Evolutionary conservation across 306 rosid genomes (phyloP).

Genomic region (Vachellia collinsii): DNA sequence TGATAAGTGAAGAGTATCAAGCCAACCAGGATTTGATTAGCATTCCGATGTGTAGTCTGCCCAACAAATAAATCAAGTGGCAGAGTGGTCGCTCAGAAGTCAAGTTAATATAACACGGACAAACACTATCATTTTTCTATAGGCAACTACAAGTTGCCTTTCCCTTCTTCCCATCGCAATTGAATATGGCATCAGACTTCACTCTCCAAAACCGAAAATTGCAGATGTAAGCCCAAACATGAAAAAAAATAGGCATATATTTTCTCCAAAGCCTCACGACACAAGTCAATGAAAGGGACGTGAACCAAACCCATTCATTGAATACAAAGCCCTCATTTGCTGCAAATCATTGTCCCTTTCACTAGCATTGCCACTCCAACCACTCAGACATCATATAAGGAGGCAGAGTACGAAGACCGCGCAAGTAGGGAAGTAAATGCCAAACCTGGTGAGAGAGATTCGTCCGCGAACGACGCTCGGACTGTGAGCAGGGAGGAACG

Average conservation of each 20-base stretch:
- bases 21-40: background rate
- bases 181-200: background rate
- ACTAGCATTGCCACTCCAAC: background rate
- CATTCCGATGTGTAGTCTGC: background rate
- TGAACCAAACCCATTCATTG: conserved; percentile 11
- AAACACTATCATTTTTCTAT: background rate
- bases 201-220: background rate
- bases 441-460: conserved; percentile 59
- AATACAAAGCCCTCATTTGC: conserved; percentile 16
- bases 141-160: background rate
- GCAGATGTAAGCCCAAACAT: background rate
- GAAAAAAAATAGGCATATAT: background rate
- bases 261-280: conserved; percentile 14
- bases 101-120: background rate
- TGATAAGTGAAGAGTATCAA: background rate
- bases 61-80: background rate
- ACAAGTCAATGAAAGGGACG: background rate
- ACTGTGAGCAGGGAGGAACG: conserved; percentile 48
- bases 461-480: conserved; percentile 55
- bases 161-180: background rate
- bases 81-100: background rate
- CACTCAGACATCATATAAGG: background rate
- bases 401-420: conserved; percentile 1
- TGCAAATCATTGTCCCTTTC: conserved; percentile 10
- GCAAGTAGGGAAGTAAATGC: background rate